These are phyloP conservation scores for Fusarium drepaniforme DNA, from an alignment of 2,329 filamentous ascomycete species.

Conservation along the genomic window DNA sequence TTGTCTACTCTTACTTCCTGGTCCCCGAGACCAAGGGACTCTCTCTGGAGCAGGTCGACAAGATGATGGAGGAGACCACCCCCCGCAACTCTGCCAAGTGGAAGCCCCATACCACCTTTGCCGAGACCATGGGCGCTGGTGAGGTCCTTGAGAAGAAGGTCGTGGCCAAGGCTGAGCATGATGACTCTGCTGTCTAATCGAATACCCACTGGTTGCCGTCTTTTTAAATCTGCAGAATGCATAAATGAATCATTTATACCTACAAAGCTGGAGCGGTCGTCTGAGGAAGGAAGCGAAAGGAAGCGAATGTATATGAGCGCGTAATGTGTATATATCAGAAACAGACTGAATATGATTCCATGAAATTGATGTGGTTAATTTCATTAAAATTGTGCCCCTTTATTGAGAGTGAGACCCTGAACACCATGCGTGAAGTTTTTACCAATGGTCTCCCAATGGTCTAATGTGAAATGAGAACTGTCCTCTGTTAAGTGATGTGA, in stretches of 20 bases:
- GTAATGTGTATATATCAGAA: conserved; percentile 40
- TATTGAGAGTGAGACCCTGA: background rate
- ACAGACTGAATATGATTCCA: conserved; percentile 32
- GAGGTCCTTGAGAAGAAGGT: conserved; percentile 48
- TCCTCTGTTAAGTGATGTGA: background rate
- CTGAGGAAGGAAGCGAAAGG: background rate
- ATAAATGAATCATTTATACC: conserved; percentile 26
- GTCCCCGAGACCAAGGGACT: conserved; percentile 82
- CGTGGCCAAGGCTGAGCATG: conserved; percentile 47
- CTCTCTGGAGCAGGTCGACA: conserved; percentile 83
- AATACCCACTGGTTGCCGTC: background rate
- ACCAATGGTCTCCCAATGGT: no score
- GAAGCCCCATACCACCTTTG: conserved; percentile 79
- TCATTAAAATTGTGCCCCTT: background rate
- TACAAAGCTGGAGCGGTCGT: conserved; percentile 8
- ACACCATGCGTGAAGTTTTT: background rate
- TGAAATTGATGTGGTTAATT: conserved; percentile 12
- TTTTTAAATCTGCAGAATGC: conserved; percentile 9
- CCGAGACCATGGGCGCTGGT: conserved; percentile 54
- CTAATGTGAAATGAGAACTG: background rate
- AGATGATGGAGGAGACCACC: conserved; percentile 89
- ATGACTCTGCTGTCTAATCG: conserved; percentile 48
- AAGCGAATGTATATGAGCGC: conserved; percentile 32
- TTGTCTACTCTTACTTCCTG: conserved; percentile 79
- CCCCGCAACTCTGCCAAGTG: conserved; percentile 83